Base-by-base conservation (phyloP, 2,329 filamentous ascomycete species). In the Diaporthe sp. region DNA sequence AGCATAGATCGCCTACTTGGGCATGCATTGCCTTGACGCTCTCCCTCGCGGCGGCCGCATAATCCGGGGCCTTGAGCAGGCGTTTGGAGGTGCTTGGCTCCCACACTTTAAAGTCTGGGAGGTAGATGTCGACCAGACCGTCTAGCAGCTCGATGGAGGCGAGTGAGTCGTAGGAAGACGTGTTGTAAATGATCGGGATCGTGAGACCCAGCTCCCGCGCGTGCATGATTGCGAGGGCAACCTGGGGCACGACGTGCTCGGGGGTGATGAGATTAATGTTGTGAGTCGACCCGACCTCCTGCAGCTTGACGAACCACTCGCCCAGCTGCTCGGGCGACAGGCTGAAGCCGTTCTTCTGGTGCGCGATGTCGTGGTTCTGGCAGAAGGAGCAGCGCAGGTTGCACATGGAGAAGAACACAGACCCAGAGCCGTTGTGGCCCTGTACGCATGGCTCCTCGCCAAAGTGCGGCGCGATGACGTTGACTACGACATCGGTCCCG, bases 61-160 rank as follows among this genome's bases (percentile, higher is more conserved):
- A 97, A 81, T 95, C 90, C 65, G 95, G 93, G 4, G 93, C 93
- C 82, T 97, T 97, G 49, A 97, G 88, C 42, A 97, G 85, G 15
- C 94, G 88, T 79, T 90, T 92, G 28, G 93, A 93, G 0, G 93
- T 93, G 31, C 83, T 85, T 2, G 88, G 83, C 39, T 90, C 90
- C 94, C 94, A 97, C 13, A 96, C 91, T 83, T 97, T 97, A 87
- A 97, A 97, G 81, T 97, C 94, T 0, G 94, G 93, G n/a, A 97
- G 86, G 81, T 97, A 97, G 60, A 97, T 95, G 82, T 97, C 94
- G 0, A 97, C 91, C 39, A 97, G 85, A 0, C 94, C 94, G 79
- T 97, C 92, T 79, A 97, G 89, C 12, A 97, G 86, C 76, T 91
- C 84, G 1, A 97, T 86, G 0, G 93, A 95, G 3, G 91, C 92